Base-by-base conservation (phyloP, 2,329 filamentous ascomycete genomes). In the Pseudopithomyces maydicus region DNA sequence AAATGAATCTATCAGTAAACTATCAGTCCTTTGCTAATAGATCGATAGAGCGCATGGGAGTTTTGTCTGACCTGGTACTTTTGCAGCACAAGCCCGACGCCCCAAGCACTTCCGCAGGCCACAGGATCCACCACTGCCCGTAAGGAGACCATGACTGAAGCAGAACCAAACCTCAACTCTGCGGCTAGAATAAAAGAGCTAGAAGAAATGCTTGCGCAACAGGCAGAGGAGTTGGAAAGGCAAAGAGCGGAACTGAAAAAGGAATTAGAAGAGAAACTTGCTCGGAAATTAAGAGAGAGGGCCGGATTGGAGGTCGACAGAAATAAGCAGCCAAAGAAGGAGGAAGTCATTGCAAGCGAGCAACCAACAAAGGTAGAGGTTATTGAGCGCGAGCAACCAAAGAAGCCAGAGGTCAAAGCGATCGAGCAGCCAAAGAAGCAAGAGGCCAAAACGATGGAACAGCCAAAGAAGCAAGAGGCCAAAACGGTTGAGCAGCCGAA, bases 61-160 rank as follows among this genome's bases (percentile, higher is more conserved):
- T 47, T 47, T n/a, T 47, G 44, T 26, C 12, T 47, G n/a, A 47
- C 44, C 8, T 47, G 44, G 44, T 47, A 47, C 19, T 47, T 47
- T 17, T 14, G 29, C n/a, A 26, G 15, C 44, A 29, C 44, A 14
- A 11, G 32, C 19, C 23, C 23, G n/a, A 19, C 17, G 1, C 33
- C 35, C 20, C 23, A 17, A 19, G 35, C 35, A 38, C 12, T n/a
- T 38, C 29, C 44, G 10, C n/a, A 36, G 10, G 7, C 5, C 17
- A 17, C n/a, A 15, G 3, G n/a, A 1, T 15, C 44, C 15, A 17
- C 7, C 19, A 5, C 38, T 35, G 17, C 44, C 7, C 11, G 10
- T 12, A 22, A 12, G 10, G 44, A 47, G 1, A 35, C 15, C n/a
- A 14, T 14, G 26, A 22, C 44, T n/a, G 29, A 20, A 17, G 3